Conservation (phyloP, 805 yeast genomes). For the Wickerhamiella alocasiicola region DNA sequence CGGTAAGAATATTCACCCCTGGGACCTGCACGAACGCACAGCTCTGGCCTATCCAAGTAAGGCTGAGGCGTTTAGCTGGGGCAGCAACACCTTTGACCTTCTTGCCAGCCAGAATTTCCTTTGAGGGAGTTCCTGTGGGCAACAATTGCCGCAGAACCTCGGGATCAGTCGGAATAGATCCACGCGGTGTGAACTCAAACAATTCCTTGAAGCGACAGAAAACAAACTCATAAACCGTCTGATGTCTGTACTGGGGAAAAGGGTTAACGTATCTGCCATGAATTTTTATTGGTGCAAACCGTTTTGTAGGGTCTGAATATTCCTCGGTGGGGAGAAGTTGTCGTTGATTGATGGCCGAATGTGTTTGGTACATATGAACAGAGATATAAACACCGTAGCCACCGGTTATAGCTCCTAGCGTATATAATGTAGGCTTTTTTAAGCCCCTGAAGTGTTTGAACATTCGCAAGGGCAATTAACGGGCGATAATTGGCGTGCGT, state of each 20-base stretch:
- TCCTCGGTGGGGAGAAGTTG: conserved; percentile 13
- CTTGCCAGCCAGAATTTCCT: conserved; percentile 23
- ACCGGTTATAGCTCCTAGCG: conserved; percentile 8
- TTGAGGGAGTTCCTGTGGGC: conserved; percentile 49
- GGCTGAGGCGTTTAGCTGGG: conserved; percentile 35
- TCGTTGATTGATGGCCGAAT: conserved; percentile 16
- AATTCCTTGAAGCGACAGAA: conserved; percentile 60
- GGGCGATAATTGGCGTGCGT: too few species aligned
- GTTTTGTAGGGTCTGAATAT: conserved; percentile 12
- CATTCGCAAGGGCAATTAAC: too few species aligned
- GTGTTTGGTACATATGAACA: conserved; percentile 14
- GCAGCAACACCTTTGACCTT: conserved; percentile 12
- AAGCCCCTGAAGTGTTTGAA: too few species aligned
- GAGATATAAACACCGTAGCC: conserved; percentile 20
- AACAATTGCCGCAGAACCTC: conserved; percentile 41
- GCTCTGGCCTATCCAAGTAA: conserved; percentile 92
- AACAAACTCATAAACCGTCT: conserved; percentile 76
- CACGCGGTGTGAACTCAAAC: conserved; percentile 45
- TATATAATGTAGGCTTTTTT: too few species aligned
- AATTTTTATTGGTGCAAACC: conserved; percentile 20
- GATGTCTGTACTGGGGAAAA: conserved; percentile 78
- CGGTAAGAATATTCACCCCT: conserved; percentile 58
- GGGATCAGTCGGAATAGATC: conserved; percentile 41
- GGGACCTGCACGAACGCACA: conserved; percentile 59
- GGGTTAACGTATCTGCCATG: conserved; percentile 80